phyloP scores from a whole-genome alignment of 495 filamentous ascomycete species.

The Chaetomium cochliodes region DNA sequence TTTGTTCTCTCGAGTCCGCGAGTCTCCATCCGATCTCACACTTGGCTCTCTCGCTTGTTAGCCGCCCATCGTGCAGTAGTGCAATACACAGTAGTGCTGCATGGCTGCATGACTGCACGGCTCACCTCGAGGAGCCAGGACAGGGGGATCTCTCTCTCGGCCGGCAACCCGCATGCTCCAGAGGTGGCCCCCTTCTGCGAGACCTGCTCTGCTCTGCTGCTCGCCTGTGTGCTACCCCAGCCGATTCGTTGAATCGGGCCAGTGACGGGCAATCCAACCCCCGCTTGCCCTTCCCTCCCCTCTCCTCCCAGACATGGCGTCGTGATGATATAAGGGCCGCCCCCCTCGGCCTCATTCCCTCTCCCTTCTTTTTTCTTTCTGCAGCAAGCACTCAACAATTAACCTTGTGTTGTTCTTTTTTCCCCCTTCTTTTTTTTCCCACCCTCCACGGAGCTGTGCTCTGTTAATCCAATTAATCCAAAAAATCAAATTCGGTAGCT shows the following conservation, averaged over 20 bases:
- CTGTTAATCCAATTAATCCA: constrained; percentile 39
- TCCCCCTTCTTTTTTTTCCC: constrained; percentile 50
- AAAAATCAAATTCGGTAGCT: constrained; percentile 43
- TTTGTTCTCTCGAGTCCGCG: too few relatives aligned
- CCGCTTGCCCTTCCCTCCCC: neutral
- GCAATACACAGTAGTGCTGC: constrained; percentile 40
- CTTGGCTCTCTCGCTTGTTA: constrained; percentile 31
- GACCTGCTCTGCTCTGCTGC: too few relatives aligned
- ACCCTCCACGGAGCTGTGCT: constrained; percentile 56
- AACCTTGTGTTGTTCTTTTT: constrained; percentile 57
- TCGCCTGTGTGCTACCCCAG: constrained; percentile 1
- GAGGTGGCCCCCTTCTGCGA: constrained; percentile 12
- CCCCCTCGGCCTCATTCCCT: constrained; percentile 39
- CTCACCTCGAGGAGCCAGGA: constrained; percentile 24
- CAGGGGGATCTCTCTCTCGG: constrained; percentile 20
- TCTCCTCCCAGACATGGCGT: constrained; percentile 26
- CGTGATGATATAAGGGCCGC: constrained; percentile 50
- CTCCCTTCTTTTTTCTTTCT: constrained; percentile 56
- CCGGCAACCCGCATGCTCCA: constrained; percentile 20
- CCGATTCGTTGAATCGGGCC: constrained; percentile 18
- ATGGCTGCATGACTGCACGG: constrained; percentile 29
- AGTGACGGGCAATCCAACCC: too few relatives aligned
- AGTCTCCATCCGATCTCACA: neutral
- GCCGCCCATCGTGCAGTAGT: constrained; percentile 48
- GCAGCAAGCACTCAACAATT: constrained; percentile 72